These are phyloP conservation scores for Beauveria rudraprayagi DNA, from an alignment of 2,329 filamentous ascomycete species.

Conservation along the genomic window DNA sequence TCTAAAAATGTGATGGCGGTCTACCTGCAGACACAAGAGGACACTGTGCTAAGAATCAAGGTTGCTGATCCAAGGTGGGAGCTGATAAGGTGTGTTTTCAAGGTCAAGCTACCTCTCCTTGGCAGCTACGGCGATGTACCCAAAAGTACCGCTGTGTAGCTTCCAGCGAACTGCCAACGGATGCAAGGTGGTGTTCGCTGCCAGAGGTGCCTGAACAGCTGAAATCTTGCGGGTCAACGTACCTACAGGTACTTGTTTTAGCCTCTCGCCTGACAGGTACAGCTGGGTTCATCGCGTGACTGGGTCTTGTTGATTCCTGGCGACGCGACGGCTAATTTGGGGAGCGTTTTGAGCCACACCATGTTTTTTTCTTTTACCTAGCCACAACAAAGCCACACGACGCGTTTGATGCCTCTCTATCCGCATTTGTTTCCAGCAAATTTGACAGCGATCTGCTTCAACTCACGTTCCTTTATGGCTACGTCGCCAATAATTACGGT, in stretches of 20 bases:
- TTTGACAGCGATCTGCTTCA: too few relatives aligned
- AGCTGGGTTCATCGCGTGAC: slow-evolving; percentile 7
- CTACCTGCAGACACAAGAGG: background rate
- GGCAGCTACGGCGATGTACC: background rate
- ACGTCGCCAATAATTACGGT: too few relatives aligned
- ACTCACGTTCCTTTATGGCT: too few relatives aligned
- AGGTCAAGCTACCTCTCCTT: background rate
- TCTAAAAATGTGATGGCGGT: background rate
- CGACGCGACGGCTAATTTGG: background rate
- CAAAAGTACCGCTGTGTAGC: background rate
- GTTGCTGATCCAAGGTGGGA: background rate
- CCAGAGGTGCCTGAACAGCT: background rate
- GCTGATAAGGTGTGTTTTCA: background rate
- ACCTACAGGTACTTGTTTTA: slow-evolving; percentile 3
- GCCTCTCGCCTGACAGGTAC: background rate
- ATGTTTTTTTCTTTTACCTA: background rate
- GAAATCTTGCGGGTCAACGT: background rate
- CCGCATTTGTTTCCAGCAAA: too few relatives aligned
- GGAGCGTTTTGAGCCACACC: background rate
- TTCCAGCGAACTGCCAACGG: background rate
- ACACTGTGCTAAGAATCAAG: background rate
- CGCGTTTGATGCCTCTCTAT: background rate
- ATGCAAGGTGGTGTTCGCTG: background rate
- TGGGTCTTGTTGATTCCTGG: background rate
- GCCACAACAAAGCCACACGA: slow-evolving; percentile 6